These are phyloP conservation scores for Kluyveromyces siamensis DNA, from an alignment of 805 yeast species.

Conservation along the genomic window DNA sequence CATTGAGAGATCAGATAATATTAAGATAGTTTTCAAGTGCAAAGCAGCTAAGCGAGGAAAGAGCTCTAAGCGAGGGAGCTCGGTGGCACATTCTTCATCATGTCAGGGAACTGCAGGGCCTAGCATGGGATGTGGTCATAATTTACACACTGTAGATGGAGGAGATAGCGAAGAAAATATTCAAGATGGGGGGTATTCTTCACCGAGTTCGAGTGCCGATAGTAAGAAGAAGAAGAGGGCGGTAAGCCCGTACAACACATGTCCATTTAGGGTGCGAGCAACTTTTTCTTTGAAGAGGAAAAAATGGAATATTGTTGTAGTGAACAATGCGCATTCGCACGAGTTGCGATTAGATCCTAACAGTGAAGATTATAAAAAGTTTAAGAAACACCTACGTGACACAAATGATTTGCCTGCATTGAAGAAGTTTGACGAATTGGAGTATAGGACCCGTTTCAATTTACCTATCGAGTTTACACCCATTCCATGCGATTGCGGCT, in stretches of 20 bases:
- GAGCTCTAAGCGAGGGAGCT: neutral
- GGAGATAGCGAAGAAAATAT: slow-evolving; percentile 6
- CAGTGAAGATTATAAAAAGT: slow-evolving; percentile 28
- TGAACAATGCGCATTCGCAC: slow-evolving; percentile 55
- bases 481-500: slow-evolving; percentile 31
- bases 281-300: slow-evolving; percentile 44
- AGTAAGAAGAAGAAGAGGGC: slow-evolving; percentile 20
- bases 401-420: slow-evolving; percentile 25
- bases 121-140: neutral
- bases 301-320: slow-evolving; percentile 52
- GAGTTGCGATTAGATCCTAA: slow-evolving; percentile 29
- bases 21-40: slow-evolving; percentile 55
- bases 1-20: slow-evolving; percentile 52
- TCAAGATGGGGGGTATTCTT: neutral
- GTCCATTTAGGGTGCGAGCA: slow-evolving; percentile 61
- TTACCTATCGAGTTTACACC: slow-evolving; percentile 25
- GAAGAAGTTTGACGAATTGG: slow-evolving; percentile 29
- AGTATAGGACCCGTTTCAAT: slow-evolving; percentile 24
- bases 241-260: slow-evolving; percentile 32
- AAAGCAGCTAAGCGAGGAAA: slow-evolving; percentile 32
- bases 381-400: slow-evolving; percentile 21
- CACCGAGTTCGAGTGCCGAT: neutral
- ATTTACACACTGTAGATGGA: neutral
- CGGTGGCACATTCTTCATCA: neutral
- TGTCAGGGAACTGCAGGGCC: neutral